Percentiles rank a stretch among this genome's conserved stretches.
Evolutionary conservation across 495 filamentous ascomycete species (phyloP).

Genomic region (Xylaria palmicola): DNA sequence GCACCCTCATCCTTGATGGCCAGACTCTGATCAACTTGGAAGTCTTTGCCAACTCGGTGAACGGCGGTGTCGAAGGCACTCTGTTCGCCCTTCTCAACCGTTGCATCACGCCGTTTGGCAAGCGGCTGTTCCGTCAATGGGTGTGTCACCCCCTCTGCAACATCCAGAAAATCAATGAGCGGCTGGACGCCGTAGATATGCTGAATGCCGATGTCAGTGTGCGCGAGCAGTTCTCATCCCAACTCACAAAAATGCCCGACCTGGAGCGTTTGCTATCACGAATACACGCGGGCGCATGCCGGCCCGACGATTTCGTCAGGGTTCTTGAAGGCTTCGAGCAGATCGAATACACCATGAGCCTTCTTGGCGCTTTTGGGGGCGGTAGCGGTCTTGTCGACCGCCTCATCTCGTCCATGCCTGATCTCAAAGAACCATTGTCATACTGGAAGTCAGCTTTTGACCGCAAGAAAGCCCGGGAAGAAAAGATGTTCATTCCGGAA

Average conservation of each 20-base stretch:
- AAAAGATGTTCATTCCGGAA: constrained; percentile 73
- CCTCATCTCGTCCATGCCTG: constrained; percentile 79
- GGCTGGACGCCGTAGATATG: constrained; percentile 94
- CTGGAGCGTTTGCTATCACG: constrained; percentile 92
- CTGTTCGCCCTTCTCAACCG: constrained; percentile 88
- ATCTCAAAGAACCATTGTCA: constrained; percentile 67
- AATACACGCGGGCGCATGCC: constrained; percentile 87
- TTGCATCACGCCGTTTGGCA: constrained; percentile 96
- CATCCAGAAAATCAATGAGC: constrained; percentile 80
- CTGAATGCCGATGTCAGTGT: constrained; percentile 77
- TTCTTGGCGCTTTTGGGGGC: constrained; percentile 65
- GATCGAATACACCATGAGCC: constrained; percentile 84
- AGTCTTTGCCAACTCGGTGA: constrained; percentile 90
- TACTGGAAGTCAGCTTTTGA: constrained; percentile 96
- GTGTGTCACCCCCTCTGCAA: constrained; percentile 94
- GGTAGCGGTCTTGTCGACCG: constrained; percentile 83
- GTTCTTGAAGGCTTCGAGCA: constrained; percentile 97
- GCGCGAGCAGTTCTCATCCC: constrained; percentile 79
- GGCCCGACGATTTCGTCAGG: constrained; percentile 85
- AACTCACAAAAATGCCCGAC: constrained; percentile 88
- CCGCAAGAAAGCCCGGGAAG: constrained; percentile 71
- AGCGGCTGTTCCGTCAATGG: constrained; percentile 96
- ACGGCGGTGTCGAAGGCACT: constrained; percentile 81
- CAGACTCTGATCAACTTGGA: constrained; percentile 98
- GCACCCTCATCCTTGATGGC: constrained; percentile 90